phyloP scores from a whole-genome alignment of 139 green algal genomes.

The Spirogloea muscicola region DNA sequence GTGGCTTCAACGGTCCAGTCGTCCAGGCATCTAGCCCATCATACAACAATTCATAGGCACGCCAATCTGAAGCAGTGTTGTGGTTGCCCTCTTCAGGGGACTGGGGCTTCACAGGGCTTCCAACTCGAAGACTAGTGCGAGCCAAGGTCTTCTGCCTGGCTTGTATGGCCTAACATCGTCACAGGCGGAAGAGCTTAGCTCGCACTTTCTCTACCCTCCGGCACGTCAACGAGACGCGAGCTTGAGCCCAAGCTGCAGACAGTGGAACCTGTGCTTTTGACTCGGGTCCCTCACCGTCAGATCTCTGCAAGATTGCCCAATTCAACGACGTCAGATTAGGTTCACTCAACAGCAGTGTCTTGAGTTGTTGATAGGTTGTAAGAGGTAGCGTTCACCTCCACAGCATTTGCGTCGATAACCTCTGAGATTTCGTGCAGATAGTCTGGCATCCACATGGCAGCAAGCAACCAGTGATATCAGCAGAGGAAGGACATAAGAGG shows the following conservation, averaged over 20 bases:
- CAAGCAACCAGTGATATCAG: not conserved
- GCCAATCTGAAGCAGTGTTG: too few relatives aligned
- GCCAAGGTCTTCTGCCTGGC: too few relatives aligned
- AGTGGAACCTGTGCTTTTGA: too few relatives aligned
- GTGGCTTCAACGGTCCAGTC: too few relatives aligned
- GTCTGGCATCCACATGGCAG: constrained; percentile 4
- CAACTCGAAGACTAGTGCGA: too few relatives aligned
- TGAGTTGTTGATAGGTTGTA: too few relatives aligned
- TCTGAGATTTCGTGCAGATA: constrained; percentile 8
- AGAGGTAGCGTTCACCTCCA: too few relatives aligned
- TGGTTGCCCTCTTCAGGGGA: too few relatives aligned
- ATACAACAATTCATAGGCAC: too few relatives aligned
- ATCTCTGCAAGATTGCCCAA: not conserved
- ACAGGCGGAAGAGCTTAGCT: constrained; percentile 2
- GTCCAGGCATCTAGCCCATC: too few relatives aligned
- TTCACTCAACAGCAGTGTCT: not conserved
- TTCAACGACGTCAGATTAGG: not conserved
- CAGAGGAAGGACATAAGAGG: not conserved
- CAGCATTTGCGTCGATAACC: not conserved
- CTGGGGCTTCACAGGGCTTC: too few relatives aligned
- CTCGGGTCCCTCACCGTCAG: too few relatives aligned
- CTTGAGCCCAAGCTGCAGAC: not conserved
- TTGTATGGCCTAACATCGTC: not conserved
- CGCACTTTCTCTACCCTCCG: not conserved
- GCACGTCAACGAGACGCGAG: constrained; percentile 10